Conservation (phyloP, 2,329 filamentous ascomycete genomes). For the Aureobasidium pullulans region DNA sequence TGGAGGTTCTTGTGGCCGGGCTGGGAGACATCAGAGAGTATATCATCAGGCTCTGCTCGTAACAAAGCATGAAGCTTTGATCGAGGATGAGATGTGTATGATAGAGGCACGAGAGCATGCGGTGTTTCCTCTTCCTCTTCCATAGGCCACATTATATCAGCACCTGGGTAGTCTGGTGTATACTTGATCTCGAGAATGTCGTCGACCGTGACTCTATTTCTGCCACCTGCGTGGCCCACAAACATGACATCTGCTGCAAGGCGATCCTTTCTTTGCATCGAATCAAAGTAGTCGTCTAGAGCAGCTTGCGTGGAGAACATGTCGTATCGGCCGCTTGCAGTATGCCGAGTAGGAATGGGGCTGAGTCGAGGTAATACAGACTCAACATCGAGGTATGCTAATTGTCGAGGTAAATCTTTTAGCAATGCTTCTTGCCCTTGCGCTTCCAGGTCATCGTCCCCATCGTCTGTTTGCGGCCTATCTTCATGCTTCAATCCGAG, state of each 20-base stretch:
- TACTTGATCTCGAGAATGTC: constrained; percentile 68
- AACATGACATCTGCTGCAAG: constrained; percentile 65
- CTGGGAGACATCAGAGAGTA: constrained; percentile 34
- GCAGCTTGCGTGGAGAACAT: constrained; percentile 33
- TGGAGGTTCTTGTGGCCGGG: constrained; percentile 34
- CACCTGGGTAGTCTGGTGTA: neutral
- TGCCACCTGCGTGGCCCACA: constrained; percentile 63
- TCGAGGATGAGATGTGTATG: constrained; percentile 61
- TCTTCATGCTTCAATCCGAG: neutral
- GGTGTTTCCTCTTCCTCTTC: neutral
- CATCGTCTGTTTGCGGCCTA: constrained; percentile 17
- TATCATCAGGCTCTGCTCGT: constrained; percentile 30
- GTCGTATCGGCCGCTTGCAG: constrained; percentile 18
- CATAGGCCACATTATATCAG: neutral
- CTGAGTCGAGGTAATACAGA: constrained; percentile 64
- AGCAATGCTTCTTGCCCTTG: neutral
- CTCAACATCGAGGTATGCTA: constrained; percentile 70
- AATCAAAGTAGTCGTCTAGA: constrained; percentile 33
- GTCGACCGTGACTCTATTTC: constrained; percentile 72
- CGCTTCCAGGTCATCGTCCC: neutral
- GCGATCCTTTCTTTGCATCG: constrained; percentile 18
- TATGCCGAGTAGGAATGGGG: constrained; percentile 27
- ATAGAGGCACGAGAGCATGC: neutral
- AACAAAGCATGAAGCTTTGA: constrained; percentile 72
- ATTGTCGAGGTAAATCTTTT: constrained; percentile 11